Base-by-base conservation (phyloP, 495 filamentous ascomycete genomes). In the Hyaloscypha variabilis region DNA sequence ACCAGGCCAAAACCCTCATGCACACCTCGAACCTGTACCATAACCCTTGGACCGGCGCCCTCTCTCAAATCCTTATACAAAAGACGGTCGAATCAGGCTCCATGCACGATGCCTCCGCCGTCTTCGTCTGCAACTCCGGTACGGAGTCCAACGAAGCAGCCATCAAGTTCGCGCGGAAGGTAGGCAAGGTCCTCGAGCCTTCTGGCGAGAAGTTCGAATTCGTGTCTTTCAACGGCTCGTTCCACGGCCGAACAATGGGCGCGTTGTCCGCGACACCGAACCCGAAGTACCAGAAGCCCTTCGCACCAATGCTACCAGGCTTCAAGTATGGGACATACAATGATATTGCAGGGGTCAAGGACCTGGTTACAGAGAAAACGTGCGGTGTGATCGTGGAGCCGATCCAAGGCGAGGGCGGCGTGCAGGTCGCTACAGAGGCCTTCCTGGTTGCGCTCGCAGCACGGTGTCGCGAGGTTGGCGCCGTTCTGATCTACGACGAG, bases 231-330 rank as follows among this genome's bases (percentile, higher is more conserved):
- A 73, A 90, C 65, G 87, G 90, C 72, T 91, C 90, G 23, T 99
- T 99, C 86, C 95, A 99, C 77, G 95, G 95, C 67, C 89, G 95
- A 60, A 97, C 96, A 24, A 96, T 97, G 92, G 95, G 95, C 24
- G 83, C 87, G 24, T 77, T 99, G 28, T 93, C 90, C 25, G 95
- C 96, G 0, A 99, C 95, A 6, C 96, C 93, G n/a, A 99, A 99
- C 78, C 92, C 92, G 13, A 99, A 99, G 74, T 99, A 99, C 77
- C 95, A 99, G 75, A 87, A 88, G 21, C 96, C 95, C 3, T 99
- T 98, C 73, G 79, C 91, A 17, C 95, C 95, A 24, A 97, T 99
- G 93, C 77, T 99, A 3, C 95, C 96, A 0, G 95, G 95, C 3
- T 99, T 96, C 78, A 85, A 79, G 66, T 93, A 96, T 71, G 93